Base-by-base conservation (phyloP, 139 green algal genomes). In the Chlorella sp. region DNA sequence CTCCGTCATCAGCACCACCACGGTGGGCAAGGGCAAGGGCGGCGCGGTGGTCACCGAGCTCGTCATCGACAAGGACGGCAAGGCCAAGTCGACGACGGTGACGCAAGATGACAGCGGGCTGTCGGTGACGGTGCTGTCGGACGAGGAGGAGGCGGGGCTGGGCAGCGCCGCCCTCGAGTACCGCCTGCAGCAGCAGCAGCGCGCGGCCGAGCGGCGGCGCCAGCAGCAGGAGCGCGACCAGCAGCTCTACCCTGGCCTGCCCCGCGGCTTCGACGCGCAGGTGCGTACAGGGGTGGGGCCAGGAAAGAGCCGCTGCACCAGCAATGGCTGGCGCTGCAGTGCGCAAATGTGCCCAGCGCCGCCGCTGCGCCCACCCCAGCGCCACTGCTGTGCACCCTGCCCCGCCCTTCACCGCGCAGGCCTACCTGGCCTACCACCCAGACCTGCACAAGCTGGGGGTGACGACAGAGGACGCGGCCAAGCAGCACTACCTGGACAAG, bases 341-440 rank as follows among this genome's bases (percentile, higher is more conserved):
- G n/a, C n/a, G n/a, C n/a, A n/a, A n/a, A n/a, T n/a, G n/a, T n/a
- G n/a, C n/a, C n/a, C n/a, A n/a, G n/a, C n/a, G n/a, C n/a, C n/a
- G n/a, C n/a, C n/a, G n/a, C n/a, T n/a, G n/a, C n/a, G n/a, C 55
- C 5, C 23, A 6, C 19, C 14, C 27, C 27, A 6, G 5, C 55
- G 27, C 55, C 55, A 3, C 27, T 67, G 33, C 35, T 29, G 14
- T 17, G 46, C 46, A 27, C 46, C 17, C 46, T 17, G 59, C 59
- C 27, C 33, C 33, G 31, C 59, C 31, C 33, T 48, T 2, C 41
- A 9, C 27, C 5, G 21, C 53, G 66, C 83, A 87, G 58, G 75
- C 81, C 7, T 92, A 92, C 69, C 74, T 90, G 42, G 62, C 85
- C 8, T 88, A 88, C 50, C 80, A 92, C 46, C 85, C 87, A 4